Evolutionary conservation across 768 basidiomycete genomes (phyloP).

Genomic region (Mycena latifolia): DNA sequence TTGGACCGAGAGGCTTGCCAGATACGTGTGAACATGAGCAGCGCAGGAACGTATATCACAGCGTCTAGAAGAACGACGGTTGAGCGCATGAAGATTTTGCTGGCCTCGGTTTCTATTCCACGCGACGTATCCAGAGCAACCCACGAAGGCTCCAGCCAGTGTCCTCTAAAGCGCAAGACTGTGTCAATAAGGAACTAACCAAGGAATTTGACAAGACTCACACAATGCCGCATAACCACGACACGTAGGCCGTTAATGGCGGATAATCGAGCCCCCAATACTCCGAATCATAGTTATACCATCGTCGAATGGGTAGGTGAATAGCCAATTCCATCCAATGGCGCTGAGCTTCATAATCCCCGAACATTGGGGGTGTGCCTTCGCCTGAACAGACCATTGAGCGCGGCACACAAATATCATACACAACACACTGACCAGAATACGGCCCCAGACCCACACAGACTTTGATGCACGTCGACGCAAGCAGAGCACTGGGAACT

Average conservation of each 20-base stretch:
- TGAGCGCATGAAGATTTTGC: slow-evolving; percentile 84
- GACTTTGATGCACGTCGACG: slow-evolving; percentile 72
- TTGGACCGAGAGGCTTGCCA: slow-evolving; percentile 81
- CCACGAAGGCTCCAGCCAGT: slow-evolving; percentile 68
- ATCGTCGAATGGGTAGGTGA: slow-evolving; percentile 78
- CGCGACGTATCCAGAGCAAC: slow-evolving; percentile 78
- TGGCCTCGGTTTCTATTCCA: slow-evolving; percentile 75
- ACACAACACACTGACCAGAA: slow-evolving; percentile 69
- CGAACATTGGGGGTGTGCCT: slow-evolving; percentile 84
- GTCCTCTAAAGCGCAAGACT: slow-evolving; percentile 42
- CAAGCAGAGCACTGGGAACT: slow-evolving; percentile 65
- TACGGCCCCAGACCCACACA: slow-evolving; percentile 82
- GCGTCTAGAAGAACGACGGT: slow-evolving; percentile 79
- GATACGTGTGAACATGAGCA: slow-evolving; percentile 71
- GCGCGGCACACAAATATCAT: background rate
- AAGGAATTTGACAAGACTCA: slow-evolving; percentile 50
- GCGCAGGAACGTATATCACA: slow-evolving; percentile 80
- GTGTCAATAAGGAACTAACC: background rate
- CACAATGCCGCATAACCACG: slow-evolving; percentile 86
- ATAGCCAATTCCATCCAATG: slow-evolving; percentile 96
- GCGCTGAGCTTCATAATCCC: slow-evolving; percentile 94
- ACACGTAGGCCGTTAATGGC: slow-evolving; percentile 90
- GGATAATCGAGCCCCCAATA: slow-evolving; percentile 99
- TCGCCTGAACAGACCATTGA: slow-evolving; percentile 60
- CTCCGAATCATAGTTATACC: slow-evolving; percentile 90